Base-by-base conservation (phyloP, 2,329 filamentous ascomycete genomes). In the Colletotrichum sublineola region DNA sequence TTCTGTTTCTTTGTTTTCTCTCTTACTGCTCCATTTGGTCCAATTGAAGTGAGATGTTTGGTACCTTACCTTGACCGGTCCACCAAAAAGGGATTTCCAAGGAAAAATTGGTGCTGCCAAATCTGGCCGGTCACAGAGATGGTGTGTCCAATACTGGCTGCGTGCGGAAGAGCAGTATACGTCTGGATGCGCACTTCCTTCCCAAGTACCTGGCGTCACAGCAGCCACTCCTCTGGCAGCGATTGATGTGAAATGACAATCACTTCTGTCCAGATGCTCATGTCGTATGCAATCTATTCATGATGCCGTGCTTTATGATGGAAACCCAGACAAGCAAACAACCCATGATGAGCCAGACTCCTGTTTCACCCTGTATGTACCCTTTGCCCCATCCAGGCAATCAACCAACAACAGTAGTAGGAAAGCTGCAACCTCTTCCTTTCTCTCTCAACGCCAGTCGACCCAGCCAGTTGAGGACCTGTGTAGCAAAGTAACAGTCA, bases 241-340 rank as follows among this genome's bases (percentile, higher is more conserved):
- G 15, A 50, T 20, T 9, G 12, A 24, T 5, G 29, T n/a, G 14
- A 4, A 38, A 38, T 29, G 40, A 38, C 46, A 7, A 20, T 42
- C 8, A 38, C 52, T 42, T 36, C n/a, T 58, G 52, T 38, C 50
- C 6, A 31, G 50, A 36, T 55, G 46, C n/a, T 33, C 20, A 55
- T 63, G 58, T 38, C 53, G 20, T 58, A 38, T 53, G 44, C 58
- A 72, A 60, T 40, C 44, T 72, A 24, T 61, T 57, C 56, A n/a
- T 55, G 42, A 62, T 57, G 31, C 31, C 29, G 56, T 61, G 33
- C 38, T 38, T 66, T 40, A n/a, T 40, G 38, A 53, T 29, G 12
- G 7, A 40, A 29, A n/a, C 31, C 18, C 48, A 52, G 20, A 53
- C 44, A 68, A 44, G 40, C 52, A 20, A 31, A 68, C 46, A 12